Base-by-base conservation (phyloP, 225 moss, liverwort and hornwort species). In the Polytrichum commune region DNA sequence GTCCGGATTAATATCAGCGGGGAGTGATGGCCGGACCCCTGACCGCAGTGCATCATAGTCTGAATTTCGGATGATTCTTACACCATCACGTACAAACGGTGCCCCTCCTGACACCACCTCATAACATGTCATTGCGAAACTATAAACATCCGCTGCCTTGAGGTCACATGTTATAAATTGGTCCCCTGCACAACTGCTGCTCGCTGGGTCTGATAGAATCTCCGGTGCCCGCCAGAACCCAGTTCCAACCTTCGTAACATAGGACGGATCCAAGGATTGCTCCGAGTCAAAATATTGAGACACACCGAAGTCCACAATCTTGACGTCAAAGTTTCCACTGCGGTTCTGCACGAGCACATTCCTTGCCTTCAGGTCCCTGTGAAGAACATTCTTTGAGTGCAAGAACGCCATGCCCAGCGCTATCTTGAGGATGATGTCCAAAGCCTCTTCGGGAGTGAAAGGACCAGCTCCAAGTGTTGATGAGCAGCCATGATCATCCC, bases 111-210 rank as follows among this genome's bases (percentile, higher is more conserved):
- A 76, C 60, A 74, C 6, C 4, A 80, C 65, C 71, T 83, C 74
- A 19, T 54, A 71, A 68, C 76, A 74, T 2, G 71, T 68, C 64
- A 80, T 77, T 7, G 58, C 83, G n/a, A 76, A 79, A 54, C 79
- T 76, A 22, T 73, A 79, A 23, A 71, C 67, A 68, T 74, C 76
- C 19, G 72, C 69, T 53, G 71, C 71, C 63, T 72, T 60, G 53
- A 57, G 72, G 18, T 70, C 54, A 28, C 0, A 63, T 8, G 1
- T 23, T 54, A 5, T 26, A 3, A 2, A 30, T 16, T 19, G 26
- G n/a, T 38, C 38, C 22, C 0, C 53, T 13, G 18, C 25, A 1
- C 2, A 18, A 10, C 24, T 9, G 6, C 5, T 69, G 9, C 27
- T 25, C 5, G 23, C 27, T 8, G 23, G 32, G 46, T 23, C 66